A percentile compares a stretch with the other conserved stretches of the same genome.
These are phyloP conservation scores for Papiliotrema fonsecae DNA, from an alignment of 1,284 basidiomycete species.

Conservation along the genomic window DNA sequence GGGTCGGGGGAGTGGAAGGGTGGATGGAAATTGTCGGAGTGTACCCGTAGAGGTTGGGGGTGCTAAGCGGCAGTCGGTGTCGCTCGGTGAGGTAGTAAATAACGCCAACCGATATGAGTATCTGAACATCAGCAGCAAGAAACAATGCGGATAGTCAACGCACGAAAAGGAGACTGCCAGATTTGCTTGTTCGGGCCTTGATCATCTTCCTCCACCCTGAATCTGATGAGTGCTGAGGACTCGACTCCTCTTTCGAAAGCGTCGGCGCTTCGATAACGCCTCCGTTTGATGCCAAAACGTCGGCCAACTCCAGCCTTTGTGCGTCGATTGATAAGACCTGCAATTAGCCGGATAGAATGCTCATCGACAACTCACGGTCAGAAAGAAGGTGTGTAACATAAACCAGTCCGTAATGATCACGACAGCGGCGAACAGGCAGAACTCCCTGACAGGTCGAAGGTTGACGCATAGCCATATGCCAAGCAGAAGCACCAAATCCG, in stretches of 20 bases:
- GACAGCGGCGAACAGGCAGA: constrained; percentile 88
- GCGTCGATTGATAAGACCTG: constrained; percentile 54
- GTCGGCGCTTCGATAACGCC: constrained; percentile 7
- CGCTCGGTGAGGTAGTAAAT: constrained; percentile 45
- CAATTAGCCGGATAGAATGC: background rate
- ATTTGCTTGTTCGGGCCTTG: constrained; percentile 68
- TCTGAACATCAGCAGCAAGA: constrained; percentile 10
- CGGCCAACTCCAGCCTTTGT: constrained; percentile 52
- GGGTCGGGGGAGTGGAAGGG: background rate
- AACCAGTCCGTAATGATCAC: constrained; percentile 93
- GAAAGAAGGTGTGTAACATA: constrained; percentile 55
- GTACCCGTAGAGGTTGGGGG: constrained; percentile 41
- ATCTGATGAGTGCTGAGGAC: background rate
- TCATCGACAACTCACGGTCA: constrained; percentile 44
- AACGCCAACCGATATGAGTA: constrained; percentile 41
- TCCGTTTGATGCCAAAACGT: constrained; percentile 28
- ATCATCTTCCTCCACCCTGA: constrained; percentile 50
- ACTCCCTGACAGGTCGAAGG: constrained; percentile 79
- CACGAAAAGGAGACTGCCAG: constrained; percentile 73
- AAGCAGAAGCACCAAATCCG: constrained; percentile 77
- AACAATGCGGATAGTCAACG: constrained; percentile 27
- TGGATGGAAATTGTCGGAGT: constrained; percentile 25
- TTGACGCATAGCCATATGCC: constrained; percentile 68
- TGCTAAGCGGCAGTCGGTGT: constrained; percentile 17
- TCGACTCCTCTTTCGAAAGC: constrained; percentile 11